Conservation (phyloP, 2,329 filamentous ascomycete species). For the Penicillium griseofulvum region DNA sequence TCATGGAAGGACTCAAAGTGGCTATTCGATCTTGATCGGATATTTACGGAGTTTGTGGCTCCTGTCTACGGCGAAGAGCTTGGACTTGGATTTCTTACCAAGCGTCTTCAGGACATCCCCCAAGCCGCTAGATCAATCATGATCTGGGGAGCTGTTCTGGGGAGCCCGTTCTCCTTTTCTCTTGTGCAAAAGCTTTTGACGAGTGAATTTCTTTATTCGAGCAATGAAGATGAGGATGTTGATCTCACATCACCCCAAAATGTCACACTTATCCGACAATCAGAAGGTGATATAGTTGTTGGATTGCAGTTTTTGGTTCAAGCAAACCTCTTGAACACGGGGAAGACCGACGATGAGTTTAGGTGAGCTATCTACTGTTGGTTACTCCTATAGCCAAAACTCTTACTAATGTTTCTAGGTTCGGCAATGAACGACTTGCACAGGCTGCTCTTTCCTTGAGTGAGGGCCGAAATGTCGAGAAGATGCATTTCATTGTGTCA, state of each 20-base stretch:
- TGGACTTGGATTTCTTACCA: constrained; percentile 77
- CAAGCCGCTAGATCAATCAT: constrained; percentile 72
- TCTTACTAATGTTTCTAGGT: constrained; percentile 47
- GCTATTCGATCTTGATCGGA: constrained; percentile 79
- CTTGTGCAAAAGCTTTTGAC: constrained; percentile 73
- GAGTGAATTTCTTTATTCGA: constrained; percentile 65
- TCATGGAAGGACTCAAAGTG: constrained; percentile 79
- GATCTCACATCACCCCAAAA: constrained; percentile 40
- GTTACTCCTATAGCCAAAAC: not conserved
- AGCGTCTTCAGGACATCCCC: constrained; percentile 73
- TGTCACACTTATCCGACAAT: constrained; percentile 54
- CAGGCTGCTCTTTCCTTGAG: constrained; percentile 69
- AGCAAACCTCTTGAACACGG: constrained; percentile 75
- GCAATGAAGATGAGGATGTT: constrained; percentile 44
- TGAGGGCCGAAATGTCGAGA: constrained; percentile 63
- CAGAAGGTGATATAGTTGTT: constrained; percentile 63
- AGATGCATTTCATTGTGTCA: constrained; percentile 90
- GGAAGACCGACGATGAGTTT: constrained; percentile 82
- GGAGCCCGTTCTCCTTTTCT: constrained; percentile 78
- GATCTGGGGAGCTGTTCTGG: constrained; percentile 81
- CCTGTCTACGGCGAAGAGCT: constrained; percentile 76
- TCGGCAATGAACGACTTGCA: constrained; percentile 84
- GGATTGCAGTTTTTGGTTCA: constrained; percentile 81
- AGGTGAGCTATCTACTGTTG: constrained; percentile 31
- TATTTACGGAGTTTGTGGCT: constrained; percentile 80